A percentile compares a stretch with the other conserved stretches of the same genome.
Conservation (phyloP, 331 rosid species). For the Pyrus hybrid region DNA sequence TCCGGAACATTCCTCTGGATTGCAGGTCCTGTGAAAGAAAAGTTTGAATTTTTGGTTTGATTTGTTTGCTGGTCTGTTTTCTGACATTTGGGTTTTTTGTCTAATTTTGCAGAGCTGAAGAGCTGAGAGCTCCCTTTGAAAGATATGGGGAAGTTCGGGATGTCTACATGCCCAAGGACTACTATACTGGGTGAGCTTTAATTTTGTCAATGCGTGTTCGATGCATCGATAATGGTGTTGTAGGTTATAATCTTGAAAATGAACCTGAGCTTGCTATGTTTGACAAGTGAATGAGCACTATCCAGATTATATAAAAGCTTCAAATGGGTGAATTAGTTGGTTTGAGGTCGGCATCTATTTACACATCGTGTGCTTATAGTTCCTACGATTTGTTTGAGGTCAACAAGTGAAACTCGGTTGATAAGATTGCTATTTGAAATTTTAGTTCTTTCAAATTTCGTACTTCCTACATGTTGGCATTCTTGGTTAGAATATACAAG, state of each 20-base stretch:
- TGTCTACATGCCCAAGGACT: constrained; percentile 92
- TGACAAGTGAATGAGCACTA: neutral
- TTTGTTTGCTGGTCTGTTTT: constrained; percentile 1
- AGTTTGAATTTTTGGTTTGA: neutral
- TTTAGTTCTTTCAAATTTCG: constrained; percentile 10
- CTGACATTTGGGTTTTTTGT: neutral
- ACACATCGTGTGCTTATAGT: neutral
- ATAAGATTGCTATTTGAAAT: neutral
- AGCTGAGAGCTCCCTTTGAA: constrained; percentile 76
- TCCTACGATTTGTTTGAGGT: too few relatives aligned
- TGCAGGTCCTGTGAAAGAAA: constrained; percentile 39
- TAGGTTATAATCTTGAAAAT: neutral
- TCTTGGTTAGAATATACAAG: too few relatives aligned
- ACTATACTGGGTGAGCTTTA: constrained; percentile 76
- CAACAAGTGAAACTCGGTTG: constrained; percentile 12
- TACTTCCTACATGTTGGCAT: neutral
- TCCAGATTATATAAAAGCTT: neutral
- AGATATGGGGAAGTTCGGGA: constrained; percentile 93
- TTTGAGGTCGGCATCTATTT: neutral
- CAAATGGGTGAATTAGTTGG: neutral
- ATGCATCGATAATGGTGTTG: neutral
- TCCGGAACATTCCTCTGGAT: constrained; percentile 93
- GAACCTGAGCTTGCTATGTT: neutral
- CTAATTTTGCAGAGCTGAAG: constrained; percentile 57
- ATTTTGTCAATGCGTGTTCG: neutral